Conservation (phyloP, 371 early-diverging fungal genomes). For the Syncephalastrum racemosum region DNA sequence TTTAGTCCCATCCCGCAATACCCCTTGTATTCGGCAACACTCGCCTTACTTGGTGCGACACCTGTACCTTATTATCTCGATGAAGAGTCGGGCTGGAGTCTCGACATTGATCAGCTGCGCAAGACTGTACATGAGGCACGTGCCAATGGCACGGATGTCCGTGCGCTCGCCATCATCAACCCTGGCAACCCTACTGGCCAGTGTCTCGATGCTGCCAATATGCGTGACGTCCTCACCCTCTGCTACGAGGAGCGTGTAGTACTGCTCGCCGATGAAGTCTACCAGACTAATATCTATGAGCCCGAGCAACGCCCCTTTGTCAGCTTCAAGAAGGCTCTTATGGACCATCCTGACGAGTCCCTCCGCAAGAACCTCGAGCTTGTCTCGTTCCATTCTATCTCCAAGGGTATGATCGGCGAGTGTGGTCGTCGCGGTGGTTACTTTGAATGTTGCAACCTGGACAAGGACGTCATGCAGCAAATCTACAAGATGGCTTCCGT, state of each 20-base stretch:
- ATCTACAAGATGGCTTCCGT: constrained; percentile 94
- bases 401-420: constrained; percentile 98
- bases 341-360: constrained; percentile 58
- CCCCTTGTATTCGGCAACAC: constrained; percentile 96
- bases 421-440: constrained; percentile 98
- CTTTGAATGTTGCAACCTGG: constrained; percentile 90
- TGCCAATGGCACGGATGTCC: constrained; percentile 77
- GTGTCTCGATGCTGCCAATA: constrained; percentile 77
- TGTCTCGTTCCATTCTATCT: constrained; percentile 94
- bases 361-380: constrained; percentile 70
- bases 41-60: constrained; percentile 77
- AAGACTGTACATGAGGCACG: constrained; percentile 67
- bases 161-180: constrained; percentile 95
- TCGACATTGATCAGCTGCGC: constrained; percentile 66
- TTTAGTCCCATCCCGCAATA: constrained; percentile 94
- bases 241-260: constrained; percentile 81
- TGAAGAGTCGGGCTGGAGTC: constrained; percentile 84
- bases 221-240: constrained; percentile 86
- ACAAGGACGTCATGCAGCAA: constrained; percentile 71
- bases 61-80: constrained; percentile 92
- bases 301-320: constrained; percentile 83
- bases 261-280: constrained; percentile 96
- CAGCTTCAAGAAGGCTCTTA: constrained; percentile 91
- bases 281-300: constrained; percentile 92
- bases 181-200: constrained; percentile 99